Evolutionary conservation across 1,139 yeast genomes (phyloP), one percentile per base, ranked within the genome.

Genomic region (Kluyveromyces marxianus): DNA sequence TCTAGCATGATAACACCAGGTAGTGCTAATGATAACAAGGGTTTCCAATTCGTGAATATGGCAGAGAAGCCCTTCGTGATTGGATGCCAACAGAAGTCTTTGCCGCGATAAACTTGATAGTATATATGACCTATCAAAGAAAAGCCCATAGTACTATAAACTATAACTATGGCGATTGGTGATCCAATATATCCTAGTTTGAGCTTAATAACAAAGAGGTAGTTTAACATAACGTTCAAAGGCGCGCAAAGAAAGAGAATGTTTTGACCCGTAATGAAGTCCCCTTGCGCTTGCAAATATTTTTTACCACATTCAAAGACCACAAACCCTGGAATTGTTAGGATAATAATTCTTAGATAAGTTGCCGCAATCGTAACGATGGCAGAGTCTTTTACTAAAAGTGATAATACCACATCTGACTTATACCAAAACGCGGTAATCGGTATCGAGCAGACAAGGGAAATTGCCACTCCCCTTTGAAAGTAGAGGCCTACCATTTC

Each of bases 1-100:
- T 68, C 69, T 21, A 71, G 59, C 75, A 71, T 71, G 39, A 69
- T 57, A 10, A 69, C 68, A 7, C 74, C 75, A 4, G 72, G 72
- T 1, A 69, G 50, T 1, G 74, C 72, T 35, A 71, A 53, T 2
- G 60, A 55, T 39, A 64, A 54, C 66, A 68, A 65, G 7, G 68
- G 63, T 1, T 58, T 51, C 72, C 72, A 69, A 44, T 66, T 60
- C 4, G 58, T 51, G 43, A 62, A 61, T 3, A 58, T 50, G 39
- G 59, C 54, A 36, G 51, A 51, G 27, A 64, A 34, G 6, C 52
- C 46, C 3, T 31, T 30, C 25, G 72, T 62, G 14, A 67, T 54
- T 7, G 67, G 68, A 26, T 58, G 62, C 71, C 72, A 69, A 47
- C 74, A 69, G 42, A 65, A 54, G 1, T 43, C 70, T 50, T 69